Base-by-base conservation (phyloP, 495 filamentous ascomycete species). In the Friedmanniomyces simplex region DNA sequence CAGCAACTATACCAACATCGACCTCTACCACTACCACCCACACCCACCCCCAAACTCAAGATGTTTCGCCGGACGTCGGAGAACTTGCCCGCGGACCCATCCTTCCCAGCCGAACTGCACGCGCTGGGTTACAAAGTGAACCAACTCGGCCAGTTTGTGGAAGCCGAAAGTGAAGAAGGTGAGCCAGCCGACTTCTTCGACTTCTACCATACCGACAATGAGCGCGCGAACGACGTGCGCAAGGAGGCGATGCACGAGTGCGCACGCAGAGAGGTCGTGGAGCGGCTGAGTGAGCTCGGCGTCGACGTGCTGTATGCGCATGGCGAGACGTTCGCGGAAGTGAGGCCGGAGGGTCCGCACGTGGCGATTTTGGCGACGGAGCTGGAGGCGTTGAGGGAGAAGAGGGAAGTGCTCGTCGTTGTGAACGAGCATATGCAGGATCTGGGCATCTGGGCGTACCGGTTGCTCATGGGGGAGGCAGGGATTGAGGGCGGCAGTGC, bases 391-490 rank as follows among this genome's bases (percentile, higher is more conserved):
- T 65, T 95, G 8, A 59, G 68, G 34, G 66, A 61, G n/a, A 80
- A 78, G 26, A 76, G 76, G 20, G 82, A 86, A 13, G 71, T 95
- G 11, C 71, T 94, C n/a, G 68, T 95, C 52, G 72, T 93, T 53
- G 77, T 94, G 60, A 85, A 86, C 57, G 84, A 91, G 57, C 66
- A 76, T 1, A 60, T 54, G 12, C 85, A 94, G 63, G 83, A 91
- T 52, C 74, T 93, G 2, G 88, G 87, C 2, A 73, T 91, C 50
- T 80, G 88, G 62, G 78, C 88, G 6, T 84, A 85, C 64, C 84
- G 88, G 14, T 72, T 78, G 7, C 66, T 85, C 20, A 76, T 80
- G 54, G 70, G 77, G 1, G 59, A 65, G 0, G 78, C 79, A 2
- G 80, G 85, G 43, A 75, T 94, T 63, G 73, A 82, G 62, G 72